Base-by-base conservation (phyloP, 371 early-diverging fungal genomes). In the Phascolomyces articulosus region DNA sequence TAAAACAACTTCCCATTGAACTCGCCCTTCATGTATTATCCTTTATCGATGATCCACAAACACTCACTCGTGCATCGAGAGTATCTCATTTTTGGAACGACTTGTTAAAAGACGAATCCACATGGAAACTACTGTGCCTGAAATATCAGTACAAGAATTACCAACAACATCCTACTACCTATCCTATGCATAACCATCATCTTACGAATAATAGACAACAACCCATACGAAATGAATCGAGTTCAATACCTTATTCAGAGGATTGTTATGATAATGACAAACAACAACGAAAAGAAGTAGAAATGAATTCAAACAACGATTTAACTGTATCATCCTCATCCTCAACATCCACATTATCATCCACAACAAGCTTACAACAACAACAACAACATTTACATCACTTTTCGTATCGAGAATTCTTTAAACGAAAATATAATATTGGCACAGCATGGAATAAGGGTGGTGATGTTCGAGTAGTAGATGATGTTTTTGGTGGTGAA, bases 1-100 rank as follows among this genome's bases (percentile, higher is more conserved):
- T 94, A 6, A 85, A 85, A 57, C 83, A 88, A 55, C 70, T 94
- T 20, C 95, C 95, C 13, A 80, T 89, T 38, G 93, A 95, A 61
- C 83, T 95, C 11, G 80, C 87, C 0, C 83, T 89, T 31, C 88
- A 91, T 58, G 84, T 95, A 48, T 75, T 95, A 23, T 82, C 85
- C 27, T 86, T 85, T 70, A 77, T 88, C 58, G 80, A 86, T 57
- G 87, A 95, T 65, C 83, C 93, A 10, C 79, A 82, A 47, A 84
- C 93, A 23, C 79, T 97, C 16, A 88, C 89, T 9, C 84, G 93
- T 18, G 90, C 90, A 27, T 77, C 89, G 16, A 82, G 85, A 16
- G 96, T 94, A 7, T 91, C 89, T 56, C 84, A 77, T 11, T 71
- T 82, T 26, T 96, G 96, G 96, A 87, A 88, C 56, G 73, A 77